These are phyloP conservation scores for Capsella rubella DNA, from an alignment of 441 rosid genomes.

Conservation along the genomic window DNA sequence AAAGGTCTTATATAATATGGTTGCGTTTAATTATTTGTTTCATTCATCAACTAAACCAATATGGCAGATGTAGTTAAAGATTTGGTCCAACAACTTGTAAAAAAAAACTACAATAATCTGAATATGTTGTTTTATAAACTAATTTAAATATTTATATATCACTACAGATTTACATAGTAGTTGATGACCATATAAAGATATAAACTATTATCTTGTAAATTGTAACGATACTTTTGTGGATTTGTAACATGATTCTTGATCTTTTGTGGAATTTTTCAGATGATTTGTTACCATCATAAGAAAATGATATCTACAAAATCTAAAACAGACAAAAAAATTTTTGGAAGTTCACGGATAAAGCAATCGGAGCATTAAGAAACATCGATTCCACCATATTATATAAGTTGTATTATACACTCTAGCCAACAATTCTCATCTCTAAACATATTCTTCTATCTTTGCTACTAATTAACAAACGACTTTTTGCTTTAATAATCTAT, in stretches of 20 bases:
- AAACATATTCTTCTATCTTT: not conserved
- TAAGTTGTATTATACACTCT: not conserved
- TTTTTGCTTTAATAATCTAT: not conserved
- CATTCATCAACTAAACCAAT: conserved; percentile 14
- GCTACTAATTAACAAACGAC: not conserved
- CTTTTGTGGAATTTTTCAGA: not conserved
- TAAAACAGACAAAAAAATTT: not conserved
- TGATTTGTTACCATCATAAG: not conserved
- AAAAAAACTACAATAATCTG: not conserved
- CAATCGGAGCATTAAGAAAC: not conserved
- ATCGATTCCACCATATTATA: not conserved
- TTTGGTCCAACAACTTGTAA: conserved; percentile 28
- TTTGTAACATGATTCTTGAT: too few relatives aligned
- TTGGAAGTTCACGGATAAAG: not conserved
- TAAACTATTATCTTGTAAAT: not conserved
- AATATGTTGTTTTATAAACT: not conserved
- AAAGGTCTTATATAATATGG: not conserved
- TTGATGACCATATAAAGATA: not conserved
- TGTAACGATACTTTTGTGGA: not conserved
- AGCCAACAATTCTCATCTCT: not conserved
- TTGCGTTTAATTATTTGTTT: not conserved
- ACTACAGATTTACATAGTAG: not conserved
- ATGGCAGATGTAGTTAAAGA: conserved; percentile 5
- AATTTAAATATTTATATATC: not conserved
- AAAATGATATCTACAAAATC: not conserved